A percentile compares a stretch with the other conserved stretches of the same genome.
phyloP scores from a whole-genome alignment of 108 stramenopile species.

The Nannochloropsis gaditana region DNA sequence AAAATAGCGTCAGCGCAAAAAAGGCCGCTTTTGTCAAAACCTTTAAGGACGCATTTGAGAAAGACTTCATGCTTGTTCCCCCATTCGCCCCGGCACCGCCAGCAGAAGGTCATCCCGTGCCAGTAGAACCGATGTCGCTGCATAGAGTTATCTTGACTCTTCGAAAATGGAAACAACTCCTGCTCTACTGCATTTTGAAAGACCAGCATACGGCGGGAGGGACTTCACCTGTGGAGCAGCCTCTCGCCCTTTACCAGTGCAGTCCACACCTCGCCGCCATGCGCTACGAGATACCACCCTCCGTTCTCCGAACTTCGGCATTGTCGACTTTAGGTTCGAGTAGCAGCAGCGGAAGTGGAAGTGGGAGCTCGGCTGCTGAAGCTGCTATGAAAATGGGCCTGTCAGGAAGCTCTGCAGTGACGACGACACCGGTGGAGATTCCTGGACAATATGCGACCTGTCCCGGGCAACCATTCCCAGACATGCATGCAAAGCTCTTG shows the following conservation, averaged over 20 bases:
- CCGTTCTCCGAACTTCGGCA: not conserved
- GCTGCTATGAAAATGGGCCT: not conserved
- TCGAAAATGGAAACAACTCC: slow-evolving; percentile 46
- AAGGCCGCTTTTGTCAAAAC: slow-evolving; percentile 32
- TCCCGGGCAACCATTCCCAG: slow-evolving; percentile 40
- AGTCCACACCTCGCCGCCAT: slow-evolving; percentile 40
- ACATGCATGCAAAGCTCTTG: slow-evolving; percentile 48
- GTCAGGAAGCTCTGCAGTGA: not conserved
- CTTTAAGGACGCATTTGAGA: slow-evolving; percentile 38
- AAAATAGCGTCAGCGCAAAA: slow-evolving; percentile 15
- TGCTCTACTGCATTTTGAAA: slow-evolving; percentile 27
- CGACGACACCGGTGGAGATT: slow-evolving; percentile 34
- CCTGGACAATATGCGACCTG: slow-evolving; percentile 42
- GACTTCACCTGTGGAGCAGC: slow-evolving; percentile 22
- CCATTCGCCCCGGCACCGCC: not conserved
- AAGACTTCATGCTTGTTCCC: slow-evolving; percentile 29
- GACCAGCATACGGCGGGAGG: slow-evolving; percentile 22
- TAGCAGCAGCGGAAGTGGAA: not conserved
- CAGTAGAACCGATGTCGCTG: slow-evolving; percentile 32
- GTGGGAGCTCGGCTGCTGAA: not conserved
- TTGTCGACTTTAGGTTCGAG: not conserved
- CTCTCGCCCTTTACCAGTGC: slow-evolving; percentile 29
- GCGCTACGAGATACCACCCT: not conserved
- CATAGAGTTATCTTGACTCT: slow-evolving; percentile 32
- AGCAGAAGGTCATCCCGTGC: not conserved